Evolutionary conservation across 306 rosid genomes (phyloP), one percentile per base, ranked within the genome.

Genomic region (Inga leiocalycina): DNA sequence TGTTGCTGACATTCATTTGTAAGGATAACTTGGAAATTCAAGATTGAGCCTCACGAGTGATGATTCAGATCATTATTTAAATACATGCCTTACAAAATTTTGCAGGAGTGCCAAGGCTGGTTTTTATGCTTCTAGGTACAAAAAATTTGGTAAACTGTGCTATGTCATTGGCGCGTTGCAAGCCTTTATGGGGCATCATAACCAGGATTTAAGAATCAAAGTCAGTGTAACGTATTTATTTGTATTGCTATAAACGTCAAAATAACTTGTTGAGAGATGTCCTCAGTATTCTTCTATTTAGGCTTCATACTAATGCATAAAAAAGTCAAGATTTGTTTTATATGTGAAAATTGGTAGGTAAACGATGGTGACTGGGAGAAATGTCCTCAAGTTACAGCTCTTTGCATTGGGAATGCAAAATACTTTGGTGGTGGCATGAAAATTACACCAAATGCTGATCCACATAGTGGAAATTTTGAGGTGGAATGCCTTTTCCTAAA

Each of bases 341-440:
- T 74, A 64, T 32, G 46, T 44, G 46, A 68, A 67, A 78, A 82
- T 19, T 85, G 81, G n/a, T 89, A 96, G 99, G 76, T 93, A 66
- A 85, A 96, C 80, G 97, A 89, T 49, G 93, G 98, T 72, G 94
- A 89, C 64, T 93, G 99, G 99, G 90, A 92, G 79, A 83, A 56
- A 46, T 92, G 61, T 85, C 85, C 97, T 76, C 89, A 87, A 88
- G 97, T 92, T 78, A 96, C 99, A 14, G 95, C 98, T 71, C 67
- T 96, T 80, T 93, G 99, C 80, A 76, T 89, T 24, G 99, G 99
- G 66, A 96, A 96, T 87, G 99, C 91, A 73, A 96, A 93, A 84
- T 96, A 92, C 80, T 96, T 96, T 27, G 99, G 99, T 15, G 99
- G 98, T 56, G 99, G 99, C 83, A 96, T 96, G 99, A 96, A 92